Base-by-base conservation (phyloP, 169 alveolate species). In the Plasmodium sp. region DNA sequence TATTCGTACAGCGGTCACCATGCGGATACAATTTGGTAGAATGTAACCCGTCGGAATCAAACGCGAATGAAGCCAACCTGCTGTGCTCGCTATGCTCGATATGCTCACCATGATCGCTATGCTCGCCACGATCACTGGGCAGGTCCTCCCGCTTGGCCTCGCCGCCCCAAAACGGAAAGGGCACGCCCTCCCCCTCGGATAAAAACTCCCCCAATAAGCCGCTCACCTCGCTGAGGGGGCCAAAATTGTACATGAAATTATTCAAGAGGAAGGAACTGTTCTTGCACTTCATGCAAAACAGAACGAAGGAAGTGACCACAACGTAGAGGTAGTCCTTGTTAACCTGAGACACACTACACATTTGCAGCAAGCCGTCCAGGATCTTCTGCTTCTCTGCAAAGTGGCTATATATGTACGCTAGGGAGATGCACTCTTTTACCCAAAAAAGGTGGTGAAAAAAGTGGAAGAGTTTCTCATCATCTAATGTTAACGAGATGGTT, bases 321-420 rank as follows among this genome's bases (percentile, higher is more conserved):
- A 92, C 77, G 41, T 92, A 92, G 12, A 92, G 75, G 56, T 82
- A 92, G 4, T 92, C 92, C 58, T 72, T 92, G 58, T 92, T 92
- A 22, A 92, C 73, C 34, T 92, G 84, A 36, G 36, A 71, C n/a
- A 74, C 39, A 81, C 83, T 77, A 43, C 75, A 92, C 95, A 92
- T 81, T 16, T 43, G 79, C 56, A 92, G 77, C n/a, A 92, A 36
- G n/a, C 39, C 77, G 43, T 92, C 95, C 51, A 92, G 58, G 41
- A 92, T 58, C 45, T 41, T 81, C 18, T 81, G 83, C 79, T 82
- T 92, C 31, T 81, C 92, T 34, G 33, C 41, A 41, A 77, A 92
- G 43, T 81, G 67, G 31, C 92, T 81, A 79, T 72, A 92, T 54
- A 92, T 82, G 22, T 82, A 92, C 33, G 95, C 56, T 51, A 92